A percentile compares a stretch with the other conserved stretches of the same genome.
These are phyloP conservation scores for Podila epigama DNA, from an alignment of 192 early-diverging fungal species.

Conservation along the genomic window DNA sequence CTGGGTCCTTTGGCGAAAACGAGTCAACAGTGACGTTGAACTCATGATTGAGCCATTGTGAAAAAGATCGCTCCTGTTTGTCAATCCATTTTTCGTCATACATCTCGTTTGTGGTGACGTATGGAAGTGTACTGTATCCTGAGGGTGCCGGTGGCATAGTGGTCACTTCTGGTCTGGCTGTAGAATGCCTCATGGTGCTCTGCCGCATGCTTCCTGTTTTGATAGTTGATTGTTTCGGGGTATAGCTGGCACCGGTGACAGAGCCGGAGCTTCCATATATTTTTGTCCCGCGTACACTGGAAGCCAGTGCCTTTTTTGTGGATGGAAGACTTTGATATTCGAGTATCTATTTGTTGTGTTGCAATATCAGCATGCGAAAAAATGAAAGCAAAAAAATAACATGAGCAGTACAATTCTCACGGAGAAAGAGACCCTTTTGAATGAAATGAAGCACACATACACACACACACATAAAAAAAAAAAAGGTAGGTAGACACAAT, in stretches of 20 bases:
- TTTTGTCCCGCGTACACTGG: conserved; percentile 7
- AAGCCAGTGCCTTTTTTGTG: conserved; percentile 2
- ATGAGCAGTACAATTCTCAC: neutral
- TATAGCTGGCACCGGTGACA: neutral
- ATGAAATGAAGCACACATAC: neutral
- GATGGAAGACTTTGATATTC: conserved; percentile 22
- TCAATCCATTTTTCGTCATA: conserved; percentile 54
- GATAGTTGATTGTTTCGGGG: conserved; percentile 12
- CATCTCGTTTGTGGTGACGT: conserved; percentile 49
- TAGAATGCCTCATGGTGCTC: conserved; percentile 3
- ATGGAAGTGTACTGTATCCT: conserved; percentile 45
- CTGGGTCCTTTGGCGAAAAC: conserved; percentile 32
- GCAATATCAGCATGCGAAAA: too few relatives aligned
- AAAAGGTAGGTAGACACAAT: too few relatives aligned
- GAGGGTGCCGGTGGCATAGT: conserved; percentile 10
- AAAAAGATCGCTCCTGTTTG: conserved; percentile 48
- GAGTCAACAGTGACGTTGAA: conserved; percentile 37
- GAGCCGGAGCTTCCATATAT: neutral
- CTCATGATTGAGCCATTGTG: conserved; percentile 49
- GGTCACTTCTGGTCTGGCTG: too few relatives aligned
- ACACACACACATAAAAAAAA: too few relatives aligned
- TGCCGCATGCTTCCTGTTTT: conserved; percentile 36
- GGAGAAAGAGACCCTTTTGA: neutral
- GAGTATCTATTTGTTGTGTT: conserved; percentile 3
- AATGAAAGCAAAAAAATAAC: neutral